Percentiles rank a stretch among this genome's conserved stretches.
phyloP scores from a whole-genome alignment of 441 rosid genomes.

The Adansonia madagascariensis region DNA sequence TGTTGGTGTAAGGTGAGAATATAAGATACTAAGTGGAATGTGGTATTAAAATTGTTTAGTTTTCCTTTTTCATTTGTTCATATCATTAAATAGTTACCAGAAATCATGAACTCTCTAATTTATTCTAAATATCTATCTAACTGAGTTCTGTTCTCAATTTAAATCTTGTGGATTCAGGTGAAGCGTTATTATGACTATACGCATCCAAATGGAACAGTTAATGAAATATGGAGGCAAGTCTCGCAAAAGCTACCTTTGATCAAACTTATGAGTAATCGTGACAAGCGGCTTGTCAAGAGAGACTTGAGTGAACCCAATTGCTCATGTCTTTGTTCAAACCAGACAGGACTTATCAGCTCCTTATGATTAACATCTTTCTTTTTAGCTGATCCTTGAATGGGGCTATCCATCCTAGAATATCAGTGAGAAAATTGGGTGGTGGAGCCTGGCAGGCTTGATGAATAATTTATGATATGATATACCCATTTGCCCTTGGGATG shows the following conservation, averaged over 20 bases:
- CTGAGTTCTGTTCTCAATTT: neutral
- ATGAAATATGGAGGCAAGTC: constrained; percentile 87
- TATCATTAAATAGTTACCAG: neutral
- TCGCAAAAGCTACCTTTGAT: constrained; percentile 82
- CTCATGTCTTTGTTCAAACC: constrained; percentile 78
- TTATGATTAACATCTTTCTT: constrained; percentile 35
- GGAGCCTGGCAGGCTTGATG: neutral
- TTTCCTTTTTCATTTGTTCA: neutral
- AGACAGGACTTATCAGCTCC: constrained; percentile 51
- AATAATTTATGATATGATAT: constrained; percentile 10
- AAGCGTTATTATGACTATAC: constrained; percentile 70
- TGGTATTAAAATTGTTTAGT: neutral
- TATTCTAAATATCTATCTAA: neutral
- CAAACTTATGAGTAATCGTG: constrained; percentile 79
- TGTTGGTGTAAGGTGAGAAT: neutral
- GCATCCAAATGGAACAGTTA: constrained; percentile 71
- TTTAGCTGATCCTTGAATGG: neutral
- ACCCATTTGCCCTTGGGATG: neutral
- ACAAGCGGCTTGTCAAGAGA: constrained; percentile 68
- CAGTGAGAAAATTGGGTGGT: neutral
- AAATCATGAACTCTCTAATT: neutral
- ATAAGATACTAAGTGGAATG: neutral
- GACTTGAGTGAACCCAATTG: constrained; percentile 61
- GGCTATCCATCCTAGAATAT: neutral
- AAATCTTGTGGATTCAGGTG: constrained; percentile 54